Percentiles rank a stretch among this genome's conserved stretches.
phyloP scores from a whole-genome alignment of 2,329 filamentous ascomycete species.

The Uncinocarpus reesii region DNA sequence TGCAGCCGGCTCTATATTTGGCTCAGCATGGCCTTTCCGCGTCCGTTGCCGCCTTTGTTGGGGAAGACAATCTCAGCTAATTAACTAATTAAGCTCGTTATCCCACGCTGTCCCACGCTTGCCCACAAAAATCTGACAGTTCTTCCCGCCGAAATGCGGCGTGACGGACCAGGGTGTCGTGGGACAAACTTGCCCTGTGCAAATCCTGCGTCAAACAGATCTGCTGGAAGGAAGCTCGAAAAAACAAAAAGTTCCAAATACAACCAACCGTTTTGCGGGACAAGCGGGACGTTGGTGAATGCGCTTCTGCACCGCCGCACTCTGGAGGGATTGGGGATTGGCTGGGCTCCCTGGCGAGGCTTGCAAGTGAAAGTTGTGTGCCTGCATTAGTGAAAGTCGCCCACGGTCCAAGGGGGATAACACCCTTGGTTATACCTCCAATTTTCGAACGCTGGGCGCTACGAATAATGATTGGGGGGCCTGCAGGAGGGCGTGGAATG shows the following conservation, averaged over 20 bases:
- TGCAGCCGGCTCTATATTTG: no score
- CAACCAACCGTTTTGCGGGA: conserved; percentile 5
- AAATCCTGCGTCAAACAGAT: background rate
- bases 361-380: background rate
- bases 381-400: background rate
- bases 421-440: background rate
- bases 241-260: background rate
- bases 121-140: no score
- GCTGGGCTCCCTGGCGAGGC: background rate
- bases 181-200: conserved; percentile 1
- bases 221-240: background rate
- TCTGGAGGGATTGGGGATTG: background rate
- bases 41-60: no score
- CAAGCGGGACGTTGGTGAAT: conserved; percentile 1
- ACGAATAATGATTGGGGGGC: no score
- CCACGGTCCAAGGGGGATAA: background rate
- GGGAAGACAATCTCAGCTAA: no score
- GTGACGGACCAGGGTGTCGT: background rate
- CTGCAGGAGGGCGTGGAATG: no score
- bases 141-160: background rate
- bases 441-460: no score
- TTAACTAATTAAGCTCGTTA: no score
- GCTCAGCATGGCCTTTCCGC: no score
- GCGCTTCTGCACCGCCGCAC: background rate
- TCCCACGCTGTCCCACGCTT: no score